Evolutionary conservation across 1,284 basidiomycete genomes (phyloP), one percentile per base, ranked within the genome.

Genomic region (Ustilago xerochloae): DNA sequence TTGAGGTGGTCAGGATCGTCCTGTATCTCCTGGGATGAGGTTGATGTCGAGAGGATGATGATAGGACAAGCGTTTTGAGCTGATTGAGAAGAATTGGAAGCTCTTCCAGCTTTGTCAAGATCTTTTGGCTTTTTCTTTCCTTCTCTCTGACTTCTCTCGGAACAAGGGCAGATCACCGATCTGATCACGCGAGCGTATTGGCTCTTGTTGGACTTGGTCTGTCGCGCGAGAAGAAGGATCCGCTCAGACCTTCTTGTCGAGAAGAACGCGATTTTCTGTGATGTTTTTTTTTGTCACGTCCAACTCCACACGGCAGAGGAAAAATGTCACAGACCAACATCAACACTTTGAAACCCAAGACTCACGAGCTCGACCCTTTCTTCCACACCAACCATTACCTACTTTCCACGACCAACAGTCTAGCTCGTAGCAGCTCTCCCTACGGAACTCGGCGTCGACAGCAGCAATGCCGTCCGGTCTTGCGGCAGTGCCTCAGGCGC

Each of bases 401-500:
- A 4, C n/a, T 18, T 8, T 6, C 22, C 41, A 45, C 39, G 16
- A 22, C 12, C 46, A 30, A 8, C n/a, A 28, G 46, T 29, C 32
- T 32, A 18, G 6, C n/a, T 6, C 28, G 20, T 8, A 33, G 46
- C 22, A 26, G 45, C 18, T 41, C n/a, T 7, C 18, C 5, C 8
- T 20, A n/a, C 18, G 38, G 13, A 46, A 22, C 20, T 3, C 7
- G 13, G 9, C 15, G 28, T 18, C n/a, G 26, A 46, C 28, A 48
- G 30, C 12, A 35, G 41, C 22, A 5, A 73, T 75, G 71, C 56
- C 71, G 26, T 56, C 55, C 13, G 59, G 56, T 26, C 52, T 75
- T 13, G 63, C 63, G 9, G 52, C 63, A 3, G 56, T 75, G 48
- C 71, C 71, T 16, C 66, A 58, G 56, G 72, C 72, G 22, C 73